Evolutionary conservation across 2,329 filamentous ascomycete genomes (phyloP).

Genomic region (Phoma herbarum): DNA sequence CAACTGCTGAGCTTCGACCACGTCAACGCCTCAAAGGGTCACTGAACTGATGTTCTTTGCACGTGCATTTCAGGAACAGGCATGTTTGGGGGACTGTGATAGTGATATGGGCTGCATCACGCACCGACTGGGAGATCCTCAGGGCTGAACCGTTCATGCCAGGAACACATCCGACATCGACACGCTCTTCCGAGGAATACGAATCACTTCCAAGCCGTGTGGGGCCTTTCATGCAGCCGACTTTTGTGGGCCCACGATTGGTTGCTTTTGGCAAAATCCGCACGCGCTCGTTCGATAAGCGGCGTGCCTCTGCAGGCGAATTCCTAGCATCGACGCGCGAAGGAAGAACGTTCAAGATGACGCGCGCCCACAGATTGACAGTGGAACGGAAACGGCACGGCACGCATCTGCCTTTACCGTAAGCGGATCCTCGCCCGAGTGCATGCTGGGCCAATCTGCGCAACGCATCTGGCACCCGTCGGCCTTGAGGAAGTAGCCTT

Average conservation of each 20-base stretch:
- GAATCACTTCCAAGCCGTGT: constrained; percentile 15
- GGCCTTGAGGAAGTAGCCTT: constrained; percentile 40
- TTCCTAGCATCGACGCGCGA: constrained; percentile 29
- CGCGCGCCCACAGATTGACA: constrained; percentile 28
- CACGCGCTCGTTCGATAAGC: constrained; percentile 23
- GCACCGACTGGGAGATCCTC: constrained; percentile 35
- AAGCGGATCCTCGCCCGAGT: constrained; percentile 33
- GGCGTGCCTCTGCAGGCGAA: constrained; percentile 27
- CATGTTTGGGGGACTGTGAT: constrained; percentile 33
- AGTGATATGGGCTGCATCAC: constrained; percentile 40
- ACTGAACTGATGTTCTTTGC: constrained; percentile 42
- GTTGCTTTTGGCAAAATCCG: constrained; percentile 16
- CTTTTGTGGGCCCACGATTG: constrained; percentile 26
- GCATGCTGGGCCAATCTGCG: constrained; percentile 37
- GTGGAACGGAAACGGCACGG: constrained; percentile 46
- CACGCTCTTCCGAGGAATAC: constrained; percentile 23
- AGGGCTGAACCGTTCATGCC: constrained; percentile 41
- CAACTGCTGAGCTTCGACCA: constrained; percentile 18
- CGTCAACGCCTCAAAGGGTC: constrained; percentile 20
- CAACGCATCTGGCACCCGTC: constrained; percentile 42
- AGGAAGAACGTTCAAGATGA: constrained; percentile 37
- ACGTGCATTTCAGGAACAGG: constrained; percentile 34
- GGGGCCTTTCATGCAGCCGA: constrained; percentile 15
- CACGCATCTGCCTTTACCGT: constrained; percentile 37
- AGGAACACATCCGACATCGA: constrained; percentile 34